These are phyloP conservation scores for Musa schizocarpa DNA, from an alignment of 176 grass and related monocot species.

Conservation along the genomic window DNA sequence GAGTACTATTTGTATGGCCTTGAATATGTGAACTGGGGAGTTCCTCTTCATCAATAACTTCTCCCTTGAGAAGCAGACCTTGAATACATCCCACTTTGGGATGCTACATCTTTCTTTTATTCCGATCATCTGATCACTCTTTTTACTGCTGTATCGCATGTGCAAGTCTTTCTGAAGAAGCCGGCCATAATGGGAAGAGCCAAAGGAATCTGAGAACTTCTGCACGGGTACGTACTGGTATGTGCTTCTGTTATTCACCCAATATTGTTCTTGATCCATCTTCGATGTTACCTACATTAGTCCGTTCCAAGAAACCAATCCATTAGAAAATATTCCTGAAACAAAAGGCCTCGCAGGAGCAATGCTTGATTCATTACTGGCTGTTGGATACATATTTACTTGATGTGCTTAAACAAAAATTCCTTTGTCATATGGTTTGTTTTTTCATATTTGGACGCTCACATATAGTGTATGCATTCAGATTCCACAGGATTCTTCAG, in stretches of 20 bases:
- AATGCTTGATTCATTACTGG: not conserved
- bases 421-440: no score
- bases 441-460: no score
- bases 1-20: constrained; percentile 67
- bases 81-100: constrained; percentile 77
- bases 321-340: constrained; percentile 9
- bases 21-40: constrained; percentile 86
- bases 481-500: no score
- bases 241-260: constrained; percentile 46
- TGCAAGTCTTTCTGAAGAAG: constrained; percentile 27
- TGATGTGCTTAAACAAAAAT: not conserved
- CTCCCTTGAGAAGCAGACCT: constrained; percentile 82
- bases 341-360: not conserved
- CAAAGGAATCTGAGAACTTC: constrained; percentile 50
- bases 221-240: constrained; percentile 55
- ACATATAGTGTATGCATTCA: no score
- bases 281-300: constrained; percentile 66
- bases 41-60: constrained; percentile 73
- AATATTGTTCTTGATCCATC: constrained; percentile 86
- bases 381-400: not conserved
- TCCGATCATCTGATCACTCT: constrained; percentile 26
- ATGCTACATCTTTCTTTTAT: constrained; percentile 30
- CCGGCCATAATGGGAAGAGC: constrained; percentile 26
- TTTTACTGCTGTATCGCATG: constrained; percentile 24
- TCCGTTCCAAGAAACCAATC: not conserved